Evolutionary conservation across 306 rosid genomes (phyloP).

Genomic region (Clitoria ternatea): DNA sequence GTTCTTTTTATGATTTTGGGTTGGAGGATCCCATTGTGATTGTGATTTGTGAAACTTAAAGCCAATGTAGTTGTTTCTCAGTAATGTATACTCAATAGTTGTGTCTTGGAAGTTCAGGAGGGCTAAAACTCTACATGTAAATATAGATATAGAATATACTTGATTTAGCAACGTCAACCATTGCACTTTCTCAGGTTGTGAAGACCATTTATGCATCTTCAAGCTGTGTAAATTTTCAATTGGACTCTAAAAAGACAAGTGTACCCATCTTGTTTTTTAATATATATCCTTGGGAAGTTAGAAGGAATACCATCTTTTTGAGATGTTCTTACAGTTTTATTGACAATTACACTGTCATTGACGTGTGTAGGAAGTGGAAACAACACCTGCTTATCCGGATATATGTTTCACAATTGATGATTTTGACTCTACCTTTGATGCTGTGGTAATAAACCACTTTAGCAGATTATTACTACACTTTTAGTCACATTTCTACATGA

Average conservation of each 20-base stretch:
- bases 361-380: conserved; percentile 82
- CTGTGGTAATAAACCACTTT: conserved; percentile 68
- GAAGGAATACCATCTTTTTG: conserved; percentile 2
- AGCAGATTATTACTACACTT: conserved; percentile 11
- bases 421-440: conserved; percentile 98
- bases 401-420: conserved; percentile 95
- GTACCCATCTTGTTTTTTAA: conserved; percentile 7
- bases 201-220: conserved; percentile 99
- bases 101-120: conserved; percentile 8
- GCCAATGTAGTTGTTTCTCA: not conserved
- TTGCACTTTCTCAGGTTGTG: conserved; percentile 61
- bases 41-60: conserved; percentile 8
- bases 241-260: conserved; percentile 85
- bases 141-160: not conserved
- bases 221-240: conserved; percentile 87
- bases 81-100: conserved; percentile 3
- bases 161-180: conserved; percentile 16
- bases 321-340: conserved; percentile 20
- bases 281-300: not conserved
- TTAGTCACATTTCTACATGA: not conserved
- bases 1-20: not conserved
- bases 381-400: conserved; percentile 98
- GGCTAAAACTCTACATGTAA: not conserved
- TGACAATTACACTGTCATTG: conserved; percentile 26
- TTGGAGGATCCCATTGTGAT: not conserved